Conservation (phyloP, 2,329 filamentous ascomycete genomes). For the Ascochyta lentis region DNA sequence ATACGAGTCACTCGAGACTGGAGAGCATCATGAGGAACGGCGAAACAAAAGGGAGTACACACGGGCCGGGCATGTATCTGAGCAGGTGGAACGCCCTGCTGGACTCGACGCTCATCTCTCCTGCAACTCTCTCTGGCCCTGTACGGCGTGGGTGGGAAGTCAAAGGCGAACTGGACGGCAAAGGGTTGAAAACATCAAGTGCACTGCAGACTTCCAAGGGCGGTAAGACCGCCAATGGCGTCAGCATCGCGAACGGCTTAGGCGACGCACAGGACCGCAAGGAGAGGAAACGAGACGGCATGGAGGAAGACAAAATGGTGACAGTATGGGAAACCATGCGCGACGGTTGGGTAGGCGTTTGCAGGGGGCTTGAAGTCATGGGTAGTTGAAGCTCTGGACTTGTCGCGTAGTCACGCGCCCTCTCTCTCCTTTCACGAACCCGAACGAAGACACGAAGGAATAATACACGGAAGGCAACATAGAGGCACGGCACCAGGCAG, state of each 20-base stretch:
- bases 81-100: conserved; percentile 74
- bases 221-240: conserved; percentile 19
- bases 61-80: conserved; percentile 75
- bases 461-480: no score
- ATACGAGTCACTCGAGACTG: conserved; percentile 62
- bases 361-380: conserved; percentile 44
- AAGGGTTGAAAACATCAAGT: conserved; percentile 36
- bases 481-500: no score
- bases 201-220: conserved; percentile 18
- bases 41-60: conserved; percentile 49
- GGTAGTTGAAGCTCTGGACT: conserved; percentile 14
- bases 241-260: conserved; percentile 23
- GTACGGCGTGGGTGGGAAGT: conserved; percentile 56
- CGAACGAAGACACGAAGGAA: not conserved
- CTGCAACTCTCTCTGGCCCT: conserved; percentile 59
- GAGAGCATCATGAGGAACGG: conserved; percentile 59
- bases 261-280: conserved; percentile 34
- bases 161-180: conserved; percentile 47
- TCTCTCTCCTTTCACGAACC: not conserved
- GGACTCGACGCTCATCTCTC: conserved; percentile 73
- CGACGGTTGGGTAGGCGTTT: conserved; percentile 43
- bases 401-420: no score
- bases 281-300: conserved; percentile 41
- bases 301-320: conserved; percentile 40
- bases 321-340: conserved; percentile 42